A percentile compares a stretch with the other conserved stretches of the same genome.
phyloP scores from a whole-genome alignment of 2,329 filamentous ascomycete species.

The Botryotinia narcissicola region DNA sequence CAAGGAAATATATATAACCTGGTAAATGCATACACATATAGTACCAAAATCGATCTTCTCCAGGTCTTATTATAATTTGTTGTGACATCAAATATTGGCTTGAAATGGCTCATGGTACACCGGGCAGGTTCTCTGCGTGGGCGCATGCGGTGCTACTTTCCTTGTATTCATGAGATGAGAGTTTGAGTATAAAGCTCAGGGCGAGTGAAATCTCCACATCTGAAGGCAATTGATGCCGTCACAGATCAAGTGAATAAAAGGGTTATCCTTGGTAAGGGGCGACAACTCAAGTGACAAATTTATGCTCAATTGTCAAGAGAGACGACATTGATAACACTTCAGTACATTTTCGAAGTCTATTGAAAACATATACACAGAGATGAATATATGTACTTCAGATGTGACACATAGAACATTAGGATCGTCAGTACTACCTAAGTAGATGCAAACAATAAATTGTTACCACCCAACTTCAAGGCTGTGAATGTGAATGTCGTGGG shows the following conservation, averaged over 20 bases:
- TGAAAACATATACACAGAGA: not conserved
- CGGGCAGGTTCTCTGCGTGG: not conserved
- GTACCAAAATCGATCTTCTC: not conserved
- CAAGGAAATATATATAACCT: conserved; percentile 1
- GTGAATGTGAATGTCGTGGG: not conserved
- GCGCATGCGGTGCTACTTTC: not conserved
- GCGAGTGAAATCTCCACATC: not conserved
- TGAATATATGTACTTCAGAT: not conserved
- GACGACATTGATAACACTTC: not conserved
- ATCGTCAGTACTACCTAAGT: not conserved
- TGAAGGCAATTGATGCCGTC: not conserved
- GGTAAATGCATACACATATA: not conserved
- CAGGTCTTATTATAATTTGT: not conserved
- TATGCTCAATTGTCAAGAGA: not conserved
- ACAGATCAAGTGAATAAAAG: not conserved
- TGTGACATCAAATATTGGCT: not conserved
- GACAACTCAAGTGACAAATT: not conserved
- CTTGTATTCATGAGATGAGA: not conserved
- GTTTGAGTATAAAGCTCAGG: not conserved
- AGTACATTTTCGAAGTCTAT: not conserved
- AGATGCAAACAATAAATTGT: not conserved
- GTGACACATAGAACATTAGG: not conserved
- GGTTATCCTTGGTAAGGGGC: not conserved
- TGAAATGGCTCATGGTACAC: too few species aligned
- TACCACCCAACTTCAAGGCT: not conserved